A percentile compares a stretch with the other conserved stretches of the same genome.
Evolutionary conservation across 352 stramenopile species (phyloP).

Genomic region (Phytophthora fragariae): DNA sequence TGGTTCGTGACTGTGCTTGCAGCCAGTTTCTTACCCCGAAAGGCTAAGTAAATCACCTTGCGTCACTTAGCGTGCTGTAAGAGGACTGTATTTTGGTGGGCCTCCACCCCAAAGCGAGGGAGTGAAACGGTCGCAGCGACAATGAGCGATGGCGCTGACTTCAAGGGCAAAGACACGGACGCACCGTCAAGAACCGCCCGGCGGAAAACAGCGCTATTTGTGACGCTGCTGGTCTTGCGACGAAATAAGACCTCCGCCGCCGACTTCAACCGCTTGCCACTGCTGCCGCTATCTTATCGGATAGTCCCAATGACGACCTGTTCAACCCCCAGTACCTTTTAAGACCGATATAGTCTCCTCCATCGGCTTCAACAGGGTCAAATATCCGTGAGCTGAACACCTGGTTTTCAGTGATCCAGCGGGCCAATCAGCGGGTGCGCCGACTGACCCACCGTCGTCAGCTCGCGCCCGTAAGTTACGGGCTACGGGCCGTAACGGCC

Average conservation of each 20-base stretch:
- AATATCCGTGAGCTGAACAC: conserved; percentile 1
- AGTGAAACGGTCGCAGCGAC: conserved; percentile 1
- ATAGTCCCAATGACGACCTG: conserved; percentile 7
- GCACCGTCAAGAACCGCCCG: background rate
- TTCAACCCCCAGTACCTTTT: background rate
- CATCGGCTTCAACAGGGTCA: conserved; percentile 9
- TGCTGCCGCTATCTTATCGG: background rate
- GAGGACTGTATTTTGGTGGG: background rate
- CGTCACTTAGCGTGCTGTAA: conserved; percentile 1
- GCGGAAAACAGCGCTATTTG: background rate
- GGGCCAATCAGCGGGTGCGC: conserved; percentile 18
- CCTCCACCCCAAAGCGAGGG: background rate
- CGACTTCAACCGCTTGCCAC: background rate
- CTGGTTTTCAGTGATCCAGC: conserved; percentile 14
- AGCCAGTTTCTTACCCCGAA: conserved; percentile 11
- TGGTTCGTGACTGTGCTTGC: conserved; percentile 7
- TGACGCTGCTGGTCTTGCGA: conserved; percentile 3
- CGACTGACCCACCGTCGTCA: conserved; percentile 11
- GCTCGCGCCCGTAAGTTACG: conserved; percentile 9
- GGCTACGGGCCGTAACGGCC: no score
- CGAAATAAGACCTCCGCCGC: background rate
- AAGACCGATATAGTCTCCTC: background rate
- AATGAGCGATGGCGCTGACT: conserved; percentile 3
- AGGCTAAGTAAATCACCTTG: conserved; percentile 10
- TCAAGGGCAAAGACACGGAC: conserved; percentile 11